Base-by-base conservation (phyloP, 1,284 basidiomycete genomes). In the Papiliotrema flavescens region DNA sequence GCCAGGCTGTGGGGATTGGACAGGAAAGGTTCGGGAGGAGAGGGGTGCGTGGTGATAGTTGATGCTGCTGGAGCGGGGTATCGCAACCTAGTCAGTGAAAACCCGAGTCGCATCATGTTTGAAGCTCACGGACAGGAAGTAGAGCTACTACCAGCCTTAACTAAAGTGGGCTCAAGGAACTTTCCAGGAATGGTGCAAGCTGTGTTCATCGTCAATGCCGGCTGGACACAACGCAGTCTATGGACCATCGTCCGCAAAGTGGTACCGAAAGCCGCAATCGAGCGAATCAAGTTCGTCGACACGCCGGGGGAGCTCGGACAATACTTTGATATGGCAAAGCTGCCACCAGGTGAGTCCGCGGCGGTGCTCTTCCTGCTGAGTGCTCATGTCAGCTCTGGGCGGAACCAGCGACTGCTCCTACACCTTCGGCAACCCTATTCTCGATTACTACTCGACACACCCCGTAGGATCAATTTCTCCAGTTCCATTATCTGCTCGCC, bases 201-300 rank as follows among this genome's bases (percentile, higher is more conserved):
- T 2, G 74, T 80, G 45, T 79, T 76, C 61, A 66, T 81, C 15
- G 64, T 80, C 51, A 79, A 80, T 63, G 78, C 77, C 20, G 76
- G 78, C 17, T 81, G 80, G 80, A 73, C 77, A 3, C 78, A 80
- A 46, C 66, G 76, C 7, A 74, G 75, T 20, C 76, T 80, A 65
- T 81, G 80, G 80, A 55, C 54, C 11, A 68, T 80, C 37, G 65
- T 80, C 56, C 78, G 78, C 52, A 70, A 77, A 3, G 65, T 80
- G 6, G 55, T 81, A 1, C 80, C 80, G 0, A 66, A 69, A 46
- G 73, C 75, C 23, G 77, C 79, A 2, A 65, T 80, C 7, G 78
- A 77, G 34, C 76, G 76, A 59, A 74, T 81, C 47, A 63, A 71
- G 8, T 80, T 80, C 53, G 68, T 75, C 26, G 65, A 73, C 39